Base-by-base conservation (phyloP, 176 grass and related monocot species). In the Cenchrus purpureus region DNA sequence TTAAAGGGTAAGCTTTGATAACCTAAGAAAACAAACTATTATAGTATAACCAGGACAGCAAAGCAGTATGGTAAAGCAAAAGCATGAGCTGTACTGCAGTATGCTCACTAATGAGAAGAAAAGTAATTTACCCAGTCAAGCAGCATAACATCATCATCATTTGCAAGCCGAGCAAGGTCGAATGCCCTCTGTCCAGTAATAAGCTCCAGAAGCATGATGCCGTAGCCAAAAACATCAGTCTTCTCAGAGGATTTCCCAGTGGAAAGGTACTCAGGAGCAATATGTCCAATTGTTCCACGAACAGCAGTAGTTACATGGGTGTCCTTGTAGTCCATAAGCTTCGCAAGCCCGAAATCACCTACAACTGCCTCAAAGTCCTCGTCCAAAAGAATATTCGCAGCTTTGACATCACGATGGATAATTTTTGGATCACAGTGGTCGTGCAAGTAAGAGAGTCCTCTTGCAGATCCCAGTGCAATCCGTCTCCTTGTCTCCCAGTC, bases 391-490 rank as follows among this genome's bases (percentile, higher is more conserved):
- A 92, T 89, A 56, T 91, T 91, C 16, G 90, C 86, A 6, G 90
- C 90, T 88, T 91, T 91, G 49, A 91, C 90, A 88, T 92, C 87
- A 25, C 90, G 90, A 64, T 92, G 90, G 67, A 92, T 92, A 10
- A 92, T 89, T 76, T 87, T 92, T 6, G 90, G 90, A 77, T 91
- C 90, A 51, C 90, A 91, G 61, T 89, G 87, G 53, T 89, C 90
- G 8, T 92, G 90, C 84, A 92, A 84, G 74, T 92, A 92, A 86
- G 90, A 92, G 53, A 92, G 90, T 48, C 90, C 90, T 84, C 80
- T 82, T 76, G 90, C 87, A 70, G 90, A 88, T 78, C 90, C 86
- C 68, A 88, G 74, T 60, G 90, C 90, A 68, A 91, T 85, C 51
- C 82, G 29, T 59, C 90, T 79, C 78, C 90, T 85, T 29, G 83